Percentiles rank a stretch among this genome's conserved stretches.
Evolutionary conservation across 139 green algal genomes (phyloP).

Genomic region (Pycnococcus provasolii): DNA sequence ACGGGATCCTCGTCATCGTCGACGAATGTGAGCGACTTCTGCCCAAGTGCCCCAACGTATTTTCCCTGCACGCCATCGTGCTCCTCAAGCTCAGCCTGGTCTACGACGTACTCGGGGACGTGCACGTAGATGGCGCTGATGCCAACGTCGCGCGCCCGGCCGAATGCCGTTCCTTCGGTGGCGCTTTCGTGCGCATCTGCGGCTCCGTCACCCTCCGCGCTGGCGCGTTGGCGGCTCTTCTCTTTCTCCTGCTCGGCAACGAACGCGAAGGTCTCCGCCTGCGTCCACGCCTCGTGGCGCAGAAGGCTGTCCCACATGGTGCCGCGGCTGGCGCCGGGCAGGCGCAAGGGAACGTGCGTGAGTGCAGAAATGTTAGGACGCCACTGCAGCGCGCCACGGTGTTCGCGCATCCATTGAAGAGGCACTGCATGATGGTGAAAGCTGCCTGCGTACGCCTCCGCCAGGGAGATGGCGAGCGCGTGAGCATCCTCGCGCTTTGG

Average conservation of each 20-base stretch:
- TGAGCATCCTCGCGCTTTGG: no score
- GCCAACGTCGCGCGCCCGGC: constrained; percentile 41
- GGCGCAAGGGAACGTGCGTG: no score
- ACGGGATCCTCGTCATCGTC: constrained; percentile 62
- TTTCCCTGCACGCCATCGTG: constrained; percentile 62
- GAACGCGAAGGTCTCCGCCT: no score
- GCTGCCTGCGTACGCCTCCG: no score
- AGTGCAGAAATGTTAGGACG: no score
- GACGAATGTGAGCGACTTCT: constrained; percentile 55
- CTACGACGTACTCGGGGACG: constrained; percentile 46
- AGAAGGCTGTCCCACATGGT: no score
- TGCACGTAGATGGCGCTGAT: constrained; percentile 61
- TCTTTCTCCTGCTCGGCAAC: neutral
- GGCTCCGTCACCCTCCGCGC: neutral
- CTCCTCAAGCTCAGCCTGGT: constrained; percentile 55
- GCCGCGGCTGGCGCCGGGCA: no score
- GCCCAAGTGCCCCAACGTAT: constrained; percentile 73
- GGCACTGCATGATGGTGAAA: no score
- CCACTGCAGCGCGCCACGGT: no score
- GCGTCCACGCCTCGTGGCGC: no score
- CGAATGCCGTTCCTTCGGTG: neutral
- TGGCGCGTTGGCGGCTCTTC: constrained; percentile 1
- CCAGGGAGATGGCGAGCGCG: no score
- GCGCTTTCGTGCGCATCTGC: neutral
- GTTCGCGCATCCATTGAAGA: no score